Evolutionary conservation across 2,329 filamentous ascomycete species (phyloP).

Genomic region (Helotiales sp.): DNA sequence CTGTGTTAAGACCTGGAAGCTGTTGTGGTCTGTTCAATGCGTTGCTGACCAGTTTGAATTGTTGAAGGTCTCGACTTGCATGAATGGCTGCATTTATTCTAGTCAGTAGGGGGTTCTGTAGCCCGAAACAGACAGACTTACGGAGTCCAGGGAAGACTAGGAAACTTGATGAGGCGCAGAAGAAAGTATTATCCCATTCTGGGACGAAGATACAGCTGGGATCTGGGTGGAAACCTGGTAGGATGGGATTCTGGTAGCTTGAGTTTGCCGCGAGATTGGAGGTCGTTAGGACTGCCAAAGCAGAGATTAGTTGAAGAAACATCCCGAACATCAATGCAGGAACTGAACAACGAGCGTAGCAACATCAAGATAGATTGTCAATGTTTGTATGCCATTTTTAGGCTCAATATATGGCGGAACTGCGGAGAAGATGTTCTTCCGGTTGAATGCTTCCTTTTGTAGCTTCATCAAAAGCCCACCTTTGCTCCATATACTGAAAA

Average conservation of each 20-base stretch:
- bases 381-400: not conserved
- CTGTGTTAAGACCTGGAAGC: slow-evolving; percentile 38
- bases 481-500: not conserved
- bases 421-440: not conserved
- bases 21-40: slow-evolving; percentile 40
- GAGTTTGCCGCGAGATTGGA: not conserved
- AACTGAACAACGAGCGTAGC: not conserved
- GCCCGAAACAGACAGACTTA: not conserved
- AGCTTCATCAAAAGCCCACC: not conserved
- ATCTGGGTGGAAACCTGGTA: slow-evolving; percentile 45
- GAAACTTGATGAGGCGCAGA: slow-evolving; percentile 42
- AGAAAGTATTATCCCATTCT: slow-evolving; percentile 38
- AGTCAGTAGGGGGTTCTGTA: not conserved
- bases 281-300: not conserved
- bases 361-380: not conserved
- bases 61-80: slow-evolving; percentile 49
- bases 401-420: not conserved
- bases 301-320: not conserved
- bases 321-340: not conserved
- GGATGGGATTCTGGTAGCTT: slow-evolving; percentile 39
- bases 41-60: slow-evolving; percentile 48
- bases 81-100: slow-evolving; percentile 36
- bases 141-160: slow-evolving; percentile 42
- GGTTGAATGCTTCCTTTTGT: not conserved
- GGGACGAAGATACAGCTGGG: slow-evolving; percentile 41